Evolutionary conservation across 1,139 yeast species (phyloP).

Genomic region (Candida tetrigidarum): DNA sequence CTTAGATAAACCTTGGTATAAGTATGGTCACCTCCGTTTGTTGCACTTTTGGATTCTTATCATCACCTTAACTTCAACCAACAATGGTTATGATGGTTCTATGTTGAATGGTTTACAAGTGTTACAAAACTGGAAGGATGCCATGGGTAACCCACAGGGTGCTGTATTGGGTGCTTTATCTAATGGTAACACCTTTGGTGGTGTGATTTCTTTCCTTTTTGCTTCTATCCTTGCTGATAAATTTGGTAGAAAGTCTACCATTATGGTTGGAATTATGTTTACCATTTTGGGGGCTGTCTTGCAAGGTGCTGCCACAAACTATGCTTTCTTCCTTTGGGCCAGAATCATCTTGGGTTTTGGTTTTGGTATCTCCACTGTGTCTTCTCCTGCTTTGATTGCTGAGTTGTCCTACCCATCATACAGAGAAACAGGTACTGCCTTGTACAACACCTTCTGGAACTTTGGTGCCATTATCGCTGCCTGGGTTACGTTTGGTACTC

Average conservation of each 20-base stretch:
- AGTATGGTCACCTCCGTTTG: slow-evolving; percentile 35
- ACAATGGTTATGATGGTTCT: slow-evolving; percentile 56
- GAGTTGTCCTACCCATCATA: slow-evolving; percentile 53
- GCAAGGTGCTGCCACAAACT: slow-evolving; percentile 45
- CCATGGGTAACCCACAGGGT: slow-evolving; percentile 46
- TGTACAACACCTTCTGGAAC: slow-evolving; percentile 54
- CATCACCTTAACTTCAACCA: slow-evolving; percentile 49
- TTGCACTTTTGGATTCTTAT: slow-evolving; percentile 41
- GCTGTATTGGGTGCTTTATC: slow-evolving; percentile 48
- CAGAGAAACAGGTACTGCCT: slow-evolving; percentile 48
- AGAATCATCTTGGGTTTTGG: slow-evolving; percentile 50
- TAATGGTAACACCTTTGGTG: slow-evolving; percentile 35
- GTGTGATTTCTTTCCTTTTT: slow-evolving; percentile 22
- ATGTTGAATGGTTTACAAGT: slow-evolving; percentile 56
- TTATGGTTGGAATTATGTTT: slow-evolving; percentile 29
- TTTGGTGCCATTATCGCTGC: slow-evolving; percentile 61
- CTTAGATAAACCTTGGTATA: slow-evolving; percentile 22
- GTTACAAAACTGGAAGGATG: slow-evolving; percentile 36
- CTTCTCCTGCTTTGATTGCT: slow-evolving; percentile 44
- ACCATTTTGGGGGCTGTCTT: slow-evolving; percentile 42
- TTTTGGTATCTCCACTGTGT: slow-evolving; percentile 36
- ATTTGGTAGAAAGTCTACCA: slow-evolving; percentile 38
- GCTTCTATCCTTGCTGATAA: slow-evolving; percentile 30
- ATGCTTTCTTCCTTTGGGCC: slow-evolving; percentile 41
- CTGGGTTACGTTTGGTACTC: slow-evolving; percentile 55